Percentiles rank a stretch among this genome's conserved stretches.
These are phyloP conservation scores for Pichia kluyveri DNA, from an alignment of 805 yeast species.

Conservation along the genomic window DNA sequence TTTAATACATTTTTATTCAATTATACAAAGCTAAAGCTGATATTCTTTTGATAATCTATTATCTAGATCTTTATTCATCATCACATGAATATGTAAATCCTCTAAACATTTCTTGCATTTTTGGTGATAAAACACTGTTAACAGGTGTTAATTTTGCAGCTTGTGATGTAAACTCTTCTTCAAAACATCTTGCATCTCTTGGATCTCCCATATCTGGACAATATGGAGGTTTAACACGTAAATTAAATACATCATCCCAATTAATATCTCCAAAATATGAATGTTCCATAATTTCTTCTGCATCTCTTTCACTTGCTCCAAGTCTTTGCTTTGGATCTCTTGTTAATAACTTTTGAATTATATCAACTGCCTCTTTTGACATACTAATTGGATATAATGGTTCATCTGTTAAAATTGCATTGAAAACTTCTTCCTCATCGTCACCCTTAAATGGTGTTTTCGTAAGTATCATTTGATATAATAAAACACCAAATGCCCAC, in stretches of 20 bases:
- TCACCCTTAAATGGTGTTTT: slow-evolving; percentile 98
- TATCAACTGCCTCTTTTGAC: slow-evolving; percentile 94
- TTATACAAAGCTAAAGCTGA: not conserved
- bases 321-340: slow-evolving; percentile 80
- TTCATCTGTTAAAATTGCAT: slow-evolving; percentile 93
- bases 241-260: slow-evolving; percentile 73
- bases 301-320: slow-evolving; percentile 85
- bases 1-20: not conserved
- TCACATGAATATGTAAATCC: slow-evolving; percentile 88
- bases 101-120: slow-evolving; percentile 92
- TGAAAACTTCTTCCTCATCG: slow-evolving; percentile 79
- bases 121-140: slow-evolving; percentile 73
- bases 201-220: slow-evolving; percentile 81
- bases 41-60: not conserved
- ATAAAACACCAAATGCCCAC: slow-evolving; percentile 98
- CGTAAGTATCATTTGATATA: slow-evolving; percentile 93
- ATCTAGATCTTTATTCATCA: slow-evolving; percentile 19
- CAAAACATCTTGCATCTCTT: slow-evolving; percentile 88
- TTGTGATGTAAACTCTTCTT: slow-evolving; percentile 89
- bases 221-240: slow-evolving; percentile 79
- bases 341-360: slow-evolving; percentile 81
- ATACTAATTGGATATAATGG: slow-evolving; percentile 94
- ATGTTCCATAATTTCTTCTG: slow-evolving; percentile 89
- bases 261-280: slow-evolving; percentile 85
- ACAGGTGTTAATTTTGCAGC: slow-evolving; percentile 94